Percentiles rank a stretch among this genome's conserved stretches.
Conservation (phyloP, 2,329 filamentous ascomycete species). For the Colletotrichum sp. region DNA sequence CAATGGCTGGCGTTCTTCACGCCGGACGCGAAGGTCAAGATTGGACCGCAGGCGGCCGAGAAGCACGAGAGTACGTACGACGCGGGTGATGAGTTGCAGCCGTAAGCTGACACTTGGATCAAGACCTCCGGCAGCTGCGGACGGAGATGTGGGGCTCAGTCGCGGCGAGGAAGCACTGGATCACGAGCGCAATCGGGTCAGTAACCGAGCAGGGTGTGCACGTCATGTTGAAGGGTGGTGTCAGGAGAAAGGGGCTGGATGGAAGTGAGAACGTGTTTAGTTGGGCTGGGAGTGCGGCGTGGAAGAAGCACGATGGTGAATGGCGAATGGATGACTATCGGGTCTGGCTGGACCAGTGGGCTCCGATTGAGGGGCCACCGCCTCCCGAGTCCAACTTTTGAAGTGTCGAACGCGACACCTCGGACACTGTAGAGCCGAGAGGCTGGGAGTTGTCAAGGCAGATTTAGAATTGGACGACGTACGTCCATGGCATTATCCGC, state of each 20-base stretch:
- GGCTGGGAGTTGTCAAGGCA: not conserved
- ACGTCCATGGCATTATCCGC: not conserved
- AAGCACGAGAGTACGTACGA: slow-evolving; percentile 5
- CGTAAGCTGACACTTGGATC: not conserved
- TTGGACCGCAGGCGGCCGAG: slow-evolving; percentile 4
- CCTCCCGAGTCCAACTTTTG: slow-evolving; percentile 6
- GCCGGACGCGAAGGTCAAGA: slow-evolving; percentile 6
- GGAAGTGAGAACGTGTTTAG: slow-evolving; percentile 1
- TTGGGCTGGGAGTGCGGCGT: slow-evolving; percentile 21
- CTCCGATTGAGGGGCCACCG: slow-evolving; percentile 7
- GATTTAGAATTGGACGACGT: not conserved
- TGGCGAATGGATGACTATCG: slow-evolving; percentile 20
- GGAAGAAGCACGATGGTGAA: slow-evolving; percentile 9
- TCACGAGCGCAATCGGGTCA: slow-evolving; percentile 15
- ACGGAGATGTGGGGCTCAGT: slow-evolving; percentile 14
- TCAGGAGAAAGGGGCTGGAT: slow-evolving; percentile 11
- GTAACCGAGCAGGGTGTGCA: slow-evolving; percentile 7
- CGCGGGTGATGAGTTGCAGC: not conserved
- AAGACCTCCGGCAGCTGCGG: slow-evolving; percentile 12
- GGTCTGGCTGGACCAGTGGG: slow-evolving; percentile 19
- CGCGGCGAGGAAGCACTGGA: slow-evolving; percentile 18
- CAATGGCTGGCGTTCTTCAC: slow-evolving; percentile 17
- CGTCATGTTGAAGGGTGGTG: slow-evolving; percentile 17
- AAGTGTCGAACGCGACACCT: not conserved
- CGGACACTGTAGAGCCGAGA: not conserved